Percentiles rank a stretch among this genome's conserved stretches.
phyloP scores from a whole-genome alignment of 495 filamentous ascomycete species.

The Xylaria curta region DNA sequence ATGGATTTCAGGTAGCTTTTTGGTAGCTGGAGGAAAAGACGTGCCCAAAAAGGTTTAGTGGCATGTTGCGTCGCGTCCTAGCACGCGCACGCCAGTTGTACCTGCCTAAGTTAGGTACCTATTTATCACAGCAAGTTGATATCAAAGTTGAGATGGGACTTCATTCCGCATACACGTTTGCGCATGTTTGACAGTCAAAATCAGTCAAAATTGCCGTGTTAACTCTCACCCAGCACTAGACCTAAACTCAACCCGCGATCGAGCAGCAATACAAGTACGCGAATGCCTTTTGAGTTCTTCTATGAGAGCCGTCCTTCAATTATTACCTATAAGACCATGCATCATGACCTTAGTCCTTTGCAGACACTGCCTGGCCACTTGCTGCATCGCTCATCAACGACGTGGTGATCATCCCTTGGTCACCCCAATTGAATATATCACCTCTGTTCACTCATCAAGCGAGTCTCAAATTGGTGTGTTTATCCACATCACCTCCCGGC shows the following conservation, averaged over 20 bases:
- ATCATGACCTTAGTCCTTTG: not conserved
- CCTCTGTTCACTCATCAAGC: not conserved
- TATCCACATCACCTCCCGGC: conserved; percentile 27
- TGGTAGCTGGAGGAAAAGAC: not conserved
- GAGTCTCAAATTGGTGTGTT: conserved; percentile 14
- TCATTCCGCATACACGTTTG: no score
- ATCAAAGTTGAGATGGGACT: not conserved
- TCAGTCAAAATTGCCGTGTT: not conserved
- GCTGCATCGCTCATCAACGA: conserved; percentile 5
- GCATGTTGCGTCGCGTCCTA: conserved; percentile 12
- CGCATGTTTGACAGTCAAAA: not conserved
- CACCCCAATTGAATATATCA: conserved; percentile 5
- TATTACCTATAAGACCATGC: not conserved
- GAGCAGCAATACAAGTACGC: not conserved
- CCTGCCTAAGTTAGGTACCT: not conserved
- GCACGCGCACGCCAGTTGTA: no score
- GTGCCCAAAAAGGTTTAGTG: conserved; percentile 13
- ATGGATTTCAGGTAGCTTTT: conserved; percentile 6
- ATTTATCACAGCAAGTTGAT: not conserved
- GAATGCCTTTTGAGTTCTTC: conserved; percentile 1
- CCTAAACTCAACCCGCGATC: not conserved
- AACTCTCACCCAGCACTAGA: not conserved
- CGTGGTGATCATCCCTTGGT: not conserved
- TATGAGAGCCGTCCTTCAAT: not conserved
- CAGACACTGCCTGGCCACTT: not conserved